phyloP scores from a whole-genome alignment of 2,329 filamentous ascomycete species.

The Diaporthe capsici region DNA sequence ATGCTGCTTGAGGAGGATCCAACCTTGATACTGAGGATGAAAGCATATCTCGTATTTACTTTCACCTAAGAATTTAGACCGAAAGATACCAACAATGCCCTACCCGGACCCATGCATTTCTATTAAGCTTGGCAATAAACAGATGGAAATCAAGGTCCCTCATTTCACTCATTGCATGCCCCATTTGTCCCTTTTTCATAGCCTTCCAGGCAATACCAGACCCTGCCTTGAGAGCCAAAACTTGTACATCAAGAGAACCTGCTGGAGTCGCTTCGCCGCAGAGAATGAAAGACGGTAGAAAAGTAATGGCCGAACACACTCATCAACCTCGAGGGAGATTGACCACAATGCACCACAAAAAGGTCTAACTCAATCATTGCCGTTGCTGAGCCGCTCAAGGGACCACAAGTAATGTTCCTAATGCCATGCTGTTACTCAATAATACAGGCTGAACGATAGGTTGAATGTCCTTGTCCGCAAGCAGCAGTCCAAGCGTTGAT shows the following conservation, averaged over 20 bases:
- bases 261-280: conserved; percentile 19
- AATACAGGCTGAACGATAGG: conserved; percentile 31
- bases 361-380: conserved; percentile 4
- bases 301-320: conserved; percentile 2
- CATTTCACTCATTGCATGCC: conserved; percentile 31
- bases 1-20: not conserved
- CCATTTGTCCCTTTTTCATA: conserved; percentile 22
- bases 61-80: conserved; percentile 18
- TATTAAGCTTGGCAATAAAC: conserved; percentile 31
- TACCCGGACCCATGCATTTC: conserved; percentile 33
- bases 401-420: not conserved
- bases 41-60: conserved; percentile 26
- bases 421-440: conserved; percentile 25
- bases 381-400: conserved; percentile 12
- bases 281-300: conserved; percentile 11
- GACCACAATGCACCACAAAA: conserved; percentile 12
- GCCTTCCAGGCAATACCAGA: conserved; percentile 24
- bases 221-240: conserved; percentile 27
- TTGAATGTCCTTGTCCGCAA: not conserved
- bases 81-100: conserved; percentile 25
- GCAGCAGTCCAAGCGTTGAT: conserved; percentile 1
- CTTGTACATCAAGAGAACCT: conserved; percentile 23
- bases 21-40: not conserved
- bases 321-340: not conserved
- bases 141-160: conserved; percentile 31